These are phyloP conservation scores for Arthrinium puccinioides DNA, from an alignment of 2,329 filamentous ascomycete species.

Conservation along the genomic window DNA sequence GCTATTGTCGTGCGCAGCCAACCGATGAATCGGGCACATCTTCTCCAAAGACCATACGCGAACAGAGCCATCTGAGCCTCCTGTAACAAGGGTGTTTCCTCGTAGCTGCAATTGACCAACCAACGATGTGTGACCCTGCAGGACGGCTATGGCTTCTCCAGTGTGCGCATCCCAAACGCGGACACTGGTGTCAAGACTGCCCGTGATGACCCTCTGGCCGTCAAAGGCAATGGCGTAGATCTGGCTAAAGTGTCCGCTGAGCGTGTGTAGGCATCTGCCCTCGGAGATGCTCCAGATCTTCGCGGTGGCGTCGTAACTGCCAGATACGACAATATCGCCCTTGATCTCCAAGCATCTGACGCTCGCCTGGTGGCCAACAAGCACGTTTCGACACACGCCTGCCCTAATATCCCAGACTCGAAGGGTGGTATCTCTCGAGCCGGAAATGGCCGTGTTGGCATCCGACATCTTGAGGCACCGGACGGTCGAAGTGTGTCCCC, in stretches of 20 bases:
- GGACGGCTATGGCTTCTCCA: constrained; percentile 79
- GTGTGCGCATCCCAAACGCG: constrained; percentile 91
- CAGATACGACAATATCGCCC: constrained; percentile 94
- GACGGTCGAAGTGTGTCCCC: constrained; percentile 94
- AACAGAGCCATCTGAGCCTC: constrained; percentile 92
- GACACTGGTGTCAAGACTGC: constrained; percentile 92
- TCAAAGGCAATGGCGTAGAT: constrained; percentile 99
- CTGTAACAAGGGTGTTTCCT: constrained; percentile 88
- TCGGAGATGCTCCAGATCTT: constrained; percentile 98
- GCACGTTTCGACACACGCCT: constrained; percentile 81
- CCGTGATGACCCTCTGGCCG: constrained; percentile 85
- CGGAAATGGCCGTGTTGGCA: constrained; percentile 87
- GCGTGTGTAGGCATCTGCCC: constrained; percentile 81
- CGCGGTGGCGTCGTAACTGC: constrained; percentile 94
- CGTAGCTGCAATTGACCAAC: constrained; percentile 96
- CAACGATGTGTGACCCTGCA: constrained; percentile 94
- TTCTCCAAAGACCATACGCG: constrained; percentile 91
- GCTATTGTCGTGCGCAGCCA: constrained; percentile 96
- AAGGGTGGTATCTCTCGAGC: constrained; percentile 88
- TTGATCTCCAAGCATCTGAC: constrained; percentile 94
- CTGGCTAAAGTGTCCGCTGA: constrained; percentile 94
- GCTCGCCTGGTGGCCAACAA: constrained; percentile 92
- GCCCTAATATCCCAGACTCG: constrained; percentile 91
- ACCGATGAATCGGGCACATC: constrained; percentile 84
- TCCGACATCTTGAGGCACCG: constrained; percentile 98